These are phyloP conservation scores for Hanseniaspora singularis DNA, from an alignment of 805 yeast genomes.

Conservation along the genomic window DNA sequence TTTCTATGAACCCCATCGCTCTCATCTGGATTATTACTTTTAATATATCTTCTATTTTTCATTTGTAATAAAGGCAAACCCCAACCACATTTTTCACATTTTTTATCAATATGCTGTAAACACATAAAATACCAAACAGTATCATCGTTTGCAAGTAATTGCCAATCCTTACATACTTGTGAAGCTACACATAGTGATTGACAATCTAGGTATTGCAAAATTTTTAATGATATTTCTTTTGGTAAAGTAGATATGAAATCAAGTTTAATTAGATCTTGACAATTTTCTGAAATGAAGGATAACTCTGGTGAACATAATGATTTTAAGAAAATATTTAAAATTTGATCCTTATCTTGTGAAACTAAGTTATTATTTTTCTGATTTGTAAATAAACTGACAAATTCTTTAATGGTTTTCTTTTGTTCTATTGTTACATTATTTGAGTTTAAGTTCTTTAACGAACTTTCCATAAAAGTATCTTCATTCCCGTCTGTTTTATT, in stretches of 20 bases:
- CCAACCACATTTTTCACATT: slow-evolving; percentile 98
- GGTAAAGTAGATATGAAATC: slow-evolving; percentile 84
- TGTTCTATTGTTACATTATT: not conserved
- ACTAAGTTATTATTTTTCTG: not conserved
- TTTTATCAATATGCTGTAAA: slow-evolving; percentile 93
- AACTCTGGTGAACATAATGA: slow-evolving; percentile 94
- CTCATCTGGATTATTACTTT: not conserved
- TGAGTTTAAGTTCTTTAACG: not conserved
- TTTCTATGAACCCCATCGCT: slow-evolving; percentile 3
- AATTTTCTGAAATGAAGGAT: slow-evolving; percentile 71
- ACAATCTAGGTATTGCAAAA: slow-evolving; percentile 82
- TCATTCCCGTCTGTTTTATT: no score
- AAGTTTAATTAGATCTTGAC: slow-evolving; percentile 65
- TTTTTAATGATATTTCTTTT: slow-evolving; percentile 69
- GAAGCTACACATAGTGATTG: slow-evolving; percentile 89
- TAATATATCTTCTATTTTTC: slow-evolving; percentile 44
- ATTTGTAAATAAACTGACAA: slow-evolving; percentile 2
- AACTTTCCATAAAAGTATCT: no score
- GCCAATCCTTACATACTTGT: slow-evolving; percentile 82
- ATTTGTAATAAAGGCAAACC: slow-evolving; percentile 90
- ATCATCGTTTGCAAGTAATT: slow-evolving; percentile 84
- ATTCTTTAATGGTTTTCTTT: slow-evolving; percentile 5
- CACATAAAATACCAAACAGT: slow-evolving; percentile 97
- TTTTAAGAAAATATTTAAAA: slow-evolving; percentile 68
- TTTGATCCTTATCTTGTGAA: slow-evolving; percentile 51